Evolutionary conservation across 306 rosid genomes (phyloP), one percentile per base, ranked within the genome.

Genomic region (Medicago ruthenica): DNA sequence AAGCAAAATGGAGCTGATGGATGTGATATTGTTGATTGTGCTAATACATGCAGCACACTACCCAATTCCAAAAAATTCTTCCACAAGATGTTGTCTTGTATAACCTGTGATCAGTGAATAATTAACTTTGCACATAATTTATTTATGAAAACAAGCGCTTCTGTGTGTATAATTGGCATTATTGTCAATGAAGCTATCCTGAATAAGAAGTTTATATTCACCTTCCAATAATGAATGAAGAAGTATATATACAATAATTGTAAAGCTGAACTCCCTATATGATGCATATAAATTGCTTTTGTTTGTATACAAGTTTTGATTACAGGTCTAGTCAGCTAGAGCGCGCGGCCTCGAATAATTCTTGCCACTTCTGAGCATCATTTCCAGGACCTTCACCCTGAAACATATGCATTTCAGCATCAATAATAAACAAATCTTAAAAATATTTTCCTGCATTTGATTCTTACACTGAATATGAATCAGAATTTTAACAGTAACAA

Each of bases 361-460:
- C 93, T 68, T 36, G 76, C 97, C 97, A 94, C 76, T 90, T 94
- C 51, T 76, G 80, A 20, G 86, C 71, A 77, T 90, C 95, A 60
- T 79, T 87, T 79, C 88, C 97, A 16, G 98, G 98, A 14, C 98
- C 98, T 70, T 90, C 93, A 27, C 98, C 98, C 98, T 94, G 74
- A 70, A 77, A 44, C 18, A 74, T 20, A 55, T 48, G 18, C 85
- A 77, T 31, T 60, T 71, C 60, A 73, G 36, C 47, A 70, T 69
- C 65, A 58, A 61, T 60, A 80, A 73, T 73, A 60, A 73, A 59
- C 67, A 77, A 62, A 68, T 45, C 21, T 21, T 53, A 12, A 10
- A 42, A 47, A 16, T 24, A 45, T 36, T 48, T 47, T 47, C 39
- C 40, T 7, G 57, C 10, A 64, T 65, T 62, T 71, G 50, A 31